phyloP scores from a whole-genome alignment of 2,329 filamentous ascomycete genomes.

The Lasiodiplodia sp. region DNA sequence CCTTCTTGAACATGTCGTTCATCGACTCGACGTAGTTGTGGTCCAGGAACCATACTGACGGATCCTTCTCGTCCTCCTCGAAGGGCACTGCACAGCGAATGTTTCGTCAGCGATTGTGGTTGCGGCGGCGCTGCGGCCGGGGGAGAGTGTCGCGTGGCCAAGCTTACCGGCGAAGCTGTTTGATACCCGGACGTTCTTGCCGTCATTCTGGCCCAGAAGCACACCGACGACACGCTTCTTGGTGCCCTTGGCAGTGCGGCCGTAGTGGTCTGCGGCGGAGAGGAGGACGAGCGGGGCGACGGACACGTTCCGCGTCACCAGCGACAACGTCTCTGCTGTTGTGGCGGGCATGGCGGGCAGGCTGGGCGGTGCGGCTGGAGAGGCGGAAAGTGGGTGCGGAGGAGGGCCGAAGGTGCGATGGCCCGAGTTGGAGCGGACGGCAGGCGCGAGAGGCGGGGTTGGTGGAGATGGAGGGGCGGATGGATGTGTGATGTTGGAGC shows the following conservation, averaged over 20 bases:
- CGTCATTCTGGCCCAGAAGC: constrained; percentile 92
- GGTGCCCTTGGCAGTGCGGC: constrained; percentile 88
- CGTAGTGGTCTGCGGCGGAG: constrained; percentile 98
- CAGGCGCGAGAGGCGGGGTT: constrained; percentile 1
- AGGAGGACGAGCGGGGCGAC: constrained; percentile 97
- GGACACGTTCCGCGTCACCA: constrained; percentile 93
- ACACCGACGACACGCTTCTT: constrained; percentile 92
- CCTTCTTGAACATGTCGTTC: constrained; percentile 99
- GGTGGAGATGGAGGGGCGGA: constrained; percentile 8
- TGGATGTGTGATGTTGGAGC: constrained; percentile 24
- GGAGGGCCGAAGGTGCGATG: not conserved
- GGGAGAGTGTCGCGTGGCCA: constrained; percentile 1
- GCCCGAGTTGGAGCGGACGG: not conserved
- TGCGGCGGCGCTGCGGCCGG: not conserved
- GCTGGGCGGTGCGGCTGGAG: not conserved
- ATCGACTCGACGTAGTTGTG: constrained; percentile 99
- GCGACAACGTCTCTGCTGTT: constrained; percentile 92
- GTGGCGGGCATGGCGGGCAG: constrained; percentile 83
- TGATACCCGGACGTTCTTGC: constrained; percentile 93
- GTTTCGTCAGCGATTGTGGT: constrained; percentile 35
- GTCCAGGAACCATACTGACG: constrained; percentile 98
- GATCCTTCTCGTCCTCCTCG: constrained; percentile 98
- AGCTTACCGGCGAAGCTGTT: constrained; percentile 95
- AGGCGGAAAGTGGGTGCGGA: constrained; percentile 12
- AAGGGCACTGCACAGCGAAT: constrained; percentile 75